Base-by-base conservation (phyloP, 2,329 filamentous ascomycete species). In the Epichloe glyceriae region DNA sequence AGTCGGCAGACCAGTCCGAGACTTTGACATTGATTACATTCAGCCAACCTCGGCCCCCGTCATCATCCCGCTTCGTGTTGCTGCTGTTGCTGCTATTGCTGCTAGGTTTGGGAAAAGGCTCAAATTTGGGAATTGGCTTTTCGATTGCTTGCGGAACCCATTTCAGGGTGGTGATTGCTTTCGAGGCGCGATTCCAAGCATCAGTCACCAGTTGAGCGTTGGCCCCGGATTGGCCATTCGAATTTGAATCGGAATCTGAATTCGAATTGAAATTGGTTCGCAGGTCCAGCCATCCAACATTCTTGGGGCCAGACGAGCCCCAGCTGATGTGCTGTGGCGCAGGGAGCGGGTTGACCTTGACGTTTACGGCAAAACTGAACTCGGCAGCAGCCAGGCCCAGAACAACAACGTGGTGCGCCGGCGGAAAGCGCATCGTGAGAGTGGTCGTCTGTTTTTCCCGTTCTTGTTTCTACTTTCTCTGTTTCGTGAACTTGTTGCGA, bases 111-210 rank as follows among this genome's bases (percentile, higher is more conserved):
- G 75, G 77, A 60, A 79, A 80, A 0, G 73, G 66, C 10, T 71
- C 66, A 53, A 74, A 80, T 11, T 61, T 64, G 3, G 71, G 64
- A 44, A 76, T 70, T 0, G 76, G 75, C 22, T 70, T 70, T 61
- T 80, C 75, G 1, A 67, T 66, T 10, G 74, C 76, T 37, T 70
- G 68, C 2, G 77, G 76, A 11, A 71, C 68, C 77, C 77, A 81
- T 63, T 73, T 68, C 33, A 80, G 62, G 2, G 66, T 67, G 40
- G 57, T 63, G 51, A 80, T 76, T 43, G 73, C 62, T 8, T 65
- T 58, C 62, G 65, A 73, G 17, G 74, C 68, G 50, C 77, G 74
- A 49, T 69, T 62, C 70, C 76, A 80, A 15, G 70, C 77, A 45
- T 70, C 64, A 11, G 55, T 54, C 39, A 77, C 55, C 42, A 76